Evolutionary conservation across 352 stramenopile species (phyloP).

Genomic region (Globisporangium spiculum): DNA sequence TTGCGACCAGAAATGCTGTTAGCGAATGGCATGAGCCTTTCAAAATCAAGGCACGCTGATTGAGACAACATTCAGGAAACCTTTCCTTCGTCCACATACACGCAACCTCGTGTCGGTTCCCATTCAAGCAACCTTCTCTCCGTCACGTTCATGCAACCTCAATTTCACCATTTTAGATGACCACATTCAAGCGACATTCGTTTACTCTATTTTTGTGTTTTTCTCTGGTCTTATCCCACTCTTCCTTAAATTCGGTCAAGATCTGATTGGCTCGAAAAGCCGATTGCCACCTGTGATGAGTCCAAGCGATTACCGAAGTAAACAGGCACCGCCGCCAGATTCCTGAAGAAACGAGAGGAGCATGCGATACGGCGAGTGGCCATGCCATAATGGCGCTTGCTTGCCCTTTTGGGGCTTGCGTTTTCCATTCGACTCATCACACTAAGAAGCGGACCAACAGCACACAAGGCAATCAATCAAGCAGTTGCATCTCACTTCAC

Average conservation of each 20-base stretch:
- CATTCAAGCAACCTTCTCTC: neutral
- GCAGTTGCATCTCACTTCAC: neutral
- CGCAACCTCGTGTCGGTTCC: neutral
- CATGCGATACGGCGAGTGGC: neutral
- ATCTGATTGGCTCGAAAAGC: neutral
- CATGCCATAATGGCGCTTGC: neutral
- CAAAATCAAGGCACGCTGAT: neutral
- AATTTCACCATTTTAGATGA: neutral
- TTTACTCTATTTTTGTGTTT: too few species aligned
- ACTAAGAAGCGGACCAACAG: neutral
- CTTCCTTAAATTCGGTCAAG: too few species aligned
- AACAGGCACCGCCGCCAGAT: neutral
- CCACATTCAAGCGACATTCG: too few species aligned
- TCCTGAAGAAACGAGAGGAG: neutral
- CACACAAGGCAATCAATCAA: neutral
- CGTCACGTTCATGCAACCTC: neutral
- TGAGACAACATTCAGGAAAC: neutral
- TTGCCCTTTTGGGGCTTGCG: neutral
- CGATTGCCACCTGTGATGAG: neutral
- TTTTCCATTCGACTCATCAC: neutral
- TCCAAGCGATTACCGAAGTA: neutral
- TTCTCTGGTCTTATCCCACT: too few species aligned
- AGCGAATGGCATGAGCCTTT: neutral
- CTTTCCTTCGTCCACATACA: neutral
- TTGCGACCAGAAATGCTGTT: constrained; percentile 13